Evolutionary conservation across 2,329 filamentous ascomycete genomes (phyloP).

Genomic region (Catunica adiposa): DNA sequence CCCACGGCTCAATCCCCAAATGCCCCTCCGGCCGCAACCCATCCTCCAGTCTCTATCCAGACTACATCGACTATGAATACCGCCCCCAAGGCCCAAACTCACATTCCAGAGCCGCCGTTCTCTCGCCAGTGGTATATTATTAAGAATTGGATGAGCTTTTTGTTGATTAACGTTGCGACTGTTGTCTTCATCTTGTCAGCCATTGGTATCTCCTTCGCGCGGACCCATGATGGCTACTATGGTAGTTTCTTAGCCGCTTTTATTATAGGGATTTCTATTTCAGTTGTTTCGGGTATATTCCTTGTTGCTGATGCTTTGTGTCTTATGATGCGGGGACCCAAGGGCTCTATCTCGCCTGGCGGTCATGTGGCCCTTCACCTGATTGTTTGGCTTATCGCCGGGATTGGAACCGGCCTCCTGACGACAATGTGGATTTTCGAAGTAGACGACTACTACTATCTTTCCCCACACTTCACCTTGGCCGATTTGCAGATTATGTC

Average conservation of each 20-base stretch:
- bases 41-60: too few species aligned
- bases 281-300: constrained; percentile 1
- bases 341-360: constrained; percentile 14
- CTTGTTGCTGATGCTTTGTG: not conserved
- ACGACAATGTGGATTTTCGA: not conserved
- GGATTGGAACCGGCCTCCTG: not conserved
- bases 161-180: constrained; percentile 2
- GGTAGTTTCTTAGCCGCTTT: not conserved
- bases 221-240: not conserved
- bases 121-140: not conserved
- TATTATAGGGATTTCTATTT: not conserved
- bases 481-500: not conserved
- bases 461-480: not conserved
- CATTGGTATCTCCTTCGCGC: not conserved
- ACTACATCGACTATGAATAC: too few species aligned
- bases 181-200: constrained; percentile 1
- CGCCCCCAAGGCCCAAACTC: not conserved
- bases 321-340: not conserved
- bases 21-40: too few species aligned
- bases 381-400: constrained; percentile 16
- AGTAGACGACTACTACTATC: not conserved
- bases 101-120: not conserved
- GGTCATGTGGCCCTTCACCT: constrained; percentile 16
- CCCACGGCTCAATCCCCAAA: too few species aligned
- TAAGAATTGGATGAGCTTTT: constrained; percentile 4